Evolutionary conservation across 225 moss, liverwort and hornwort species (phyloP).

Genomic region (Ulota crispa): DNA sequence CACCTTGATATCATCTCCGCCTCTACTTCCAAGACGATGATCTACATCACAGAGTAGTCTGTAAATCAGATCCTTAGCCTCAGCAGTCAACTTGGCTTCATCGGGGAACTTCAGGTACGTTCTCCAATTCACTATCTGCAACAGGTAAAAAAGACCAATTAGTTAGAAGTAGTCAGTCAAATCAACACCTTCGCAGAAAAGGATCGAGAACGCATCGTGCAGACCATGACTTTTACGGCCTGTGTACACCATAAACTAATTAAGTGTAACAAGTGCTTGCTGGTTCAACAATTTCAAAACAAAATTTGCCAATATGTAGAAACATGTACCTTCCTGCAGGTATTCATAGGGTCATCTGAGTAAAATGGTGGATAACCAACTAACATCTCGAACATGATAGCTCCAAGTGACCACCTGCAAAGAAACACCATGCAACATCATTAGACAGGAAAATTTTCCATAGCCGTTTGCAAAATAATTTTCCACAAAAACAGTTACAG

Average conservation of each 20-base stretch:
- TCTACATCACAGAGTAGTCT: constrained; percentile 94
- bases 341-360: constrained; percentile 94
- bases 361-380: constrained; percentile 96
- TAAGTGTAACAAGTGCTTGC: background rate
- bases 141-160: background rate
- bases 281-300: background rate
- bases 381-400: constrained; percentile 98
- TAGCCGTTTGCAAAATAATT: background rate
- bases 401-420: constrained; percentile 95
- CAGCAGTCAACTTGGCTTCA: constrained; percentile 76
- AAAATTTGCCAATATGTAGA: background rate
- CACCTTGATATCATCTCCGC: constrained; percentile 93
- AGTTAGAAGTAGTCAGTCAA: background rate
- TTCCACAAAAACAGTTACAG: background rate
- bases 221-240: background rate
- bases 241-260: background rate
- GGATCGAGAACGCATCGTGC: background rate
- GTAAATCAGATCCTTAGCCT: constrained; percentile 90
- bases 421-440: background rate
- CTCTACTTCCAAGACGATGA: constrained; percentile 83
- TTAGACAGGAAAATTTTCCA: background rate
- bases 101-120: constrained; percentile 93
- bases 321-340: constrained; percentile 77
- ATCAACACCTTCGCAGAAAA: background rate
- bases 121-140: constrained; percentile 96